A percentile compares a stretch with the other conserved stretches of the same genome.
Conservation (phyloP, 2,329 filamentous ascomycete genomes). For the Scedosporium minutisporum region DNA sequence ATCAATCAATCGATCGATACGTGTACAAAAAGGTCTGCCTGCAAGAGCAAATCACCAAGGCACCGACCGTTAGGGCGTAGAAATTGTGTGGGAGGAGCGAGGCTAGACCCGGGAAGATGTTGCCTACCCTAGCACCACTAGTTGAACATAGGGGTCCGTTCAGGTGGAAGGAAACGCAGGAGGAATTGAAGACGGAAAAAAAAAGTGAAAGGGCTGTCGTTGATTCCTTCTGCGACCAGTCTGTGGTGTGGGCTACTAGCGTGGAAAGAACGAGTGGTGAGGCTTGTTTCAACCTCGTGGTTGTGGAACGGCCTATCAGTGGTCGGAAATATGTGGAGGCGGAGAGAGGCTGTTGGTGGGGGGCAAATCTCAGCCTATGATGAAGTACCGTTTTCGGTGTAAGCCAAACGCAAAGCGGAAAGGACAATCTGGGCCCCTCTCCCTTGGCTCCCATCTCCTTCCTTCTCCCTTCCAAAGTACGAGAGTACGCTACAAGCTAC, state of each 20-base stretch:
- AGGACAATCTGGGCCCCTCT: not conserved
- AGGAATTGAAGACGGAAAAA: not conserved
- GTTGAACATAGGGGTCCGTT: no score
- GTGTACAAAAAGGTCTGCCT: no score
- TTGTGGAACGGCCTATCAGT: not conserved
- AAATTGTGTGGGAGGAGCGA: no score
- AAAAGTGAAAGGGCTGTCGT: not conserved
- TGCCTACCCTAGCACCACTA: no score
- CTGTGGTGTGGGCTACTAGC: not conserved
- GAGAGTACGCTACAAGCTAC: no score
- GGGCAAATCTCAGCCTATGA: not conserved
- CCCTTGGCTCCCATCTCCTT: no score
- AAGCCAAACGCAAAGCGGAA: not conserved
- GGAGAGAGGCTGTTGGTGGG: not conserved
- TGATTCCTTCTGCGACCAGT: not conserved
- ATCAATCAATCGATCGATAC: no score
- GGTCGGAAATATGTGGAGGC: not conserved
- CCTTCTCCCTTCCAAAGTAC: no score
- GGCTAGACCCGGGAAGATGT: no score
- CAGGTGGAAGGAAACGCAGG: no score
- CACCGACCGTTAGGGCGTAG: no score
- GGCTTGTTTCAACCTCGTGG: slow-evolving; percentile 7
- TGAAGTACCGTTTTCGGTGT: not conserved
- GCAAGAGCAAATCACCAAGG: no score
- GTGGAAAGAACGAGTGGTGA: not conserved